Evolutionary conservation across 2,329 filamentous ascomycete species (phyloP).

Genomic region (Fusarium sp.): DNA sequence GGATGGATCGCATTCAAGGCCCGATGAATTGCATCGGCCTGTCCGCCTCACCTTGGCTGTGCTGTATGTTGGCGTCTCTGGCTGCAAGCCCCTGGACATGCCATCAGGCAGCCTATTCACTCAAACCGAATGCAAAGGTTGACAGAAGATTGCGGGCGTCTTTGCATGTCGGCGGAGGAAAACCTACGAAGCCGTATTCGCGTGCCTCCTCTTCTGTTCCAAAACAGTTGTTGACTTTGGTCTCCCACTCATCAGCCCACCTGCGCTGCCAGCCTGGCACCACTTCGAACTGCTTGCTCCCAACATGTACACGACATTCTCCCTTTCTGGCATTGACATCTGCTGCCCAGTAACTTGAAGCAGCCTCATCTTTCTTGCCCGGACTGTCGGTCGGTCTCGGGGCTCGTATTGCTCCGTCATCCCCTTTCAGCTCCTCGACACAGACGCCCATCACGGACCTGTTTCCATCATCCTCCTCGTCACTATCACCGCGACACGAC

Average conservation of each 20-base stretch:
- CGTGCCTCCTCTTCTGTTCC: not conserved
- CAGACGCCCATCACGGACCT: constrained; percentile 6
- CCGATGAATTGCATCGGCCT: constrained; percentile 16
- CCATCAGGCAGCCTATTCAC: not conserved
- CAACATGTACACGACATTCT: not conserved
- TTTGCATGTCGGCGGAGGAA: not conserved
- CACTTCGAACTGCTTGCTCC: constrained; percentile 7
- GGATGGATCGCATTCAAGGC: constrained; percentile 9
- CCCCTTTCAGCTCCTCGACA: constrained; percentile 11
- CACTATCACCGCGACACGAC: constrained; percentile 25
- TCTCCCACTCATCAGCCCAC: constrained; percentile 17
- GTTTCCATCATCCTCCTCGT: not conserved
- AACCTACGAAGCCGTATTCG: not conserved
- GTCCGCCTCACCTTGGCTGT: constrained; percentile 22
- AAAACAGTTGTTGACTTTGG: not conserved
- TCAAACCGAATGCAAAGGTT: not conserved
- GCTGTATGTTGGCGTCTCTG: constrained; percentile 1
- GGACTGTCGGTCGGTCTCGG: constrained; percentile 2
- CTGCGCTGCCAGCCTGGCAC: constrained; percentile 10
- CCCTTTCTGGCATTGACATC: not conserved
- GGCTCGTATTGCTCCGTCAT: constrained; percentile 14
- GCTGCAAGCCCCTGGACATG: not conserved
- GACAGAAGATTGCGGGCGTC: not conserved
- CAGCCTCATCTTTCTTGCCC: constrained; percentile 10
- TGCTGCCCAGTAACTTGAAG: not conserved